A percentile compares a stretch with the other conserved stretches of the same genome.
Evolutionary conservation across 108 stramenopile genomes (phyloP).

Genomic region (Cyclotella atomus): DNA sequence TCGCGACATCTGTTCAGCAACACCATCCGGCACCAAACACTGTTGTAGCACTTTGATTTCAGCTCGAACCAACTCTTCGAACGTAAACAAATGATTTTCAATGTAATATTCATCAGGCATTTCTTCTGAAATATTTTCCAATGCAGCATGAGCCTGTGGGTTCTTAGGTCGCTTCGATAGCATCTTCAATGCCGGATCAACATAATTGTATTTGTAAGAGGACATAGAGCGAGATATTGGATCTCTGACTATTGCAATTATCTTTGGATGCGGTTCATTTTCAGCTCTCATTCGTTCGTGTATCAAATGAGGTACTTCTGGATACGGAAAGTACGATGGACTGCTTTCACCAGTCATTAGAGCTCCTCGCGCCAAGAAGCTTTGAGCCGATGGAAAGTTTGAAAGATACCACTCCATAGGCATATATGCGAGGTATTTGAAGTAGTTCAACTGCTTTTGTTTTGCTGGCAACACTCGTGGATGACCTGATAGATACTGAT

Average conservation of each 20-base stretch:
- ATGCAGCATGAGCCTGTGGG: background rate
- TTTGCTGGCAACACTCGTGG: slow-evolving; percentile 77
- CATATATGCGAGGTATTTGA: slow-evolving; percentile 43
- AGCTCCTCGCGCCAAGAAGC: slow-evolving; percentile 69
- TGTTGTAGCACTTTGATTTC: slow-evolving; percentile 62
- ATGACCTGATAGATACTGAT: slow-evolving; percentile 82
- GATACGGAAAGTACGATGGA: slow-evolving; percentile 73
- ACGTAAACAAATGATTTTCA: slow-evolving; percentile 63
- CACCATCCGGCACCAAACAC: slow-evolving; percentile 59
- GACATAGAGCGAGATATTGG: slow-evolving; percentile 73
- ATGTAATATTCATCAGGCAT: slow-evolving; percentile 57
- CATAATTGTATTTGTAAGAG: slow-evolving; percentile 80
- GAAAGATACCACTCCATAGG: slow-evolving; percentile 76
- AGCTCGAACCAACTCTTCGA: slow-evolving; percentile 77
- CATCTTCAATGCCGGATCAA: slow-evolving; percentile 58
- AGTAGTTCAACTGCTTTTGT: slow-evolving; percentile 87
- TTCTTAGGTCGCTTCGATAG: slow-evolving; percentile 29
- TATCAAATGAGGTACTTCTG: slow-evolving; percentile 23
- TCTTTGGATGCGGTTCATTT: slow-evolving; percentile 26
- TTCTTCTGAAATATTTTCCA: slow-evolving; percentile 20
- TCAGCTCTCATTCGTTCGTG: slow-evolving; percentile 12
- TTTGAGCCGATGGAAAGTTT: slow-evolving; percentile 69
- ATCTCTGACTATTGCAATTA: slow-evolving; percentile 69
- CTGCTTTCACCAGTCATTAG: slow-evolving; percentile 85
- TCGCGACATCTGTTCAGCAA: slow-evolving; percentile 29